A percentile compares a stretch with the other conserved stretches of the same genome.
Conservation (phyloP, 495 filamentous ascomycete genomes). For the Penicillium flavigenum region DNA sequence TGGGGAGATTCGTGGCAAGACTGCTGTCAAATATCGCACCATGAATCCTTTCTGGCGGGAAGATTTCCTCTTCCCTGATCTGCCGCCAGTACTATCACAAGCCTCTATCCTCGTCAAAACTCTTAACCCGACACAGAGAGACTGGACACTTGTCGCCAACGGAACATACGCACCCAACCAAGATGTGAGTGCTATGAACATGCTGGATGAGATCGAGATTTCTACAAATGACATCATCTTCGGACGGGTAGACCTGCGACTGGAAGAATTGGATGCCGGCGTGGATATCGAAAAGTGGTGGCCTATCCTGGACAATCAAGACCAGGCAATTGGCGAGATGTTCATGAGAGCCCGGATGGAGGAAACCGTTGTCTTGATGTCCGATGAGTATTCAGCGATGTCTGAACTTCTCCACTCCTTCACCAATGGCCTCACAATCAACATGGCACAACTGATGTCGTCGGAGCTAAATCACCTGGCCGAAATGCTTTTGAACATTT, state of each 20-base stretch:
- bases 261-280: slow-evolving; percentile 78
- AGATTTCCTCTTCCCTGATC: slow-evolving; percentile 81
- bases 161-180: slow-evolving; percentile 45
- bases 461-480: slow-evolving; percentile 75
- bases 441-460: slow-evolving; percentile 78
- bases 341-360: slow-evolving; percentile 80
- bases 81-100: slow-evolving; percentile 76
- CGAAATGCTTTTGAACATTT: slow-evolving; percentile 89
- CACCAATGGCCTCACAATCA: slow-evolving; percentile 75
- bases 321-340: slow-evolving; percentile 79
- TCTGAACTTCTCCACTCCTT: slow-evolving; percentile 85
- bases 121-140: slow-evolving; percentile 51
- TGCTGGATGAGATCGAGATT: slow-evolving; percentile 52
- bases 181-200: slow-evolving; percentile 42
- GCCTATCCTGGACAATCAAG: slow-evolving; percentile 70
- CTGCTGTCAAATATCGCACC: slow-evolving; percentile 76
- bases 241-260: slow-evolving; percentile 76
- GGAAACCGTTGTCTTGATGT: slow-evolving; percentile 84
- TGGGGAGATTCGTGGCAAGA: slow-evolving; percentile 82
- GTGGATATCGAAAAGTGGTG: slow-evolving; percentile 90
- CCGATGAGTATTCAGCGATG: slow-evolving; percentile 78
- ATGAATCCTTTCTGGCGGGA: slow-evolving; percentile 93
- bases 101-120: slow-evolving; percentile 80
- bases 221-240: slow-evolving; percentile 58
- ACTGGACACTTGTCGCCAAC: slow-evolving; percentile 53